phyloP scores from a whole-genome alignment of 1,139 yeast genomes.

The Pneumocystis canis region DNA sequence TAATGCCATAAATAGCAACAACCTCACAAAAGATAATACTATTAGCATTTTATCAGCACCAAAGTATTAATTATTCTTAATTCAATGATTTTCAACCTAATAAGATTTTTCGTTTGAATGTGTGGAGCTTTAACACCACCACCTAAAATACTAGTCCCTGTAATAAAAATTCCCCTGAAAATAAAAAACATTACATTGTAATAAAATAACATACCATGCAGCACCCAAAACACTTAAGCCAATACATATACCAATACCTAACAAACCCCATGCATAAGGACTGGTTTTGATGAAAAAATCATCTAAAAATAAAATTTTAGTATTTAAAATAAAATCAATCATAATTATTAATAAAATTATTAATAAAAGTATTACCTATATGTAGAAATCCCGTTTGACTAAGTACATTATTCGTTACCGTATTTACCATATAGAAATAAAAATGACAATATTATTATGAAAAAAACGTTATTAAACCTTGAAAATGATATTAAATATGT shows the following conservation, averaged over 20 bases:
- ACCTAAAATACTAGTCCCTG: conserved; percentile 88
- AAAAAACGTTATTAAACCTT: no score
- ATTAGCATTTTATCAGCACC: background rate
- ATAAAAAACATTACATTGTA: background rate
- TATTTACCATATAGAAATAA: no score
- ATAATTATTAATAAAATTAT: no score
- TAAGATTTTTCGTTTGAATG: conserved; percentile 91
- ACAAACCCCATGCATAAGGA: conserved; percentile 92
- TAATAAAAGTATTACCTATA: no score
- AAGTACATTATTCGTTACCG: no score
- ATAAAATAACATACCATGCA: conserved; percentile 57
- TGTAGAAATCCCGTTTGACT: no score
- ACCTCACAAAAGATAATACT: conserved; percentile 96
- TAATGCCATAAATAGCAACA: conserved; percentile 94
- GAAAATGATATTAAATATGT: no score
- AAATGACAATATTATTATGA: no score
- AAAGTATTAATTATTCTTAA: background rate
- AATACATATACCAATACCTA: conserved; percentile 86
- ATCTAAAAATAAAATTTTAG: no score
- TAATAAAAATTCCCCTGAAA: conserved; percentile 71
- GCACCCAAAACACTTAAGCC: conserved; percentile 95
- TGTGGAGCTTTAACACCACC: conserved; percentile 97
- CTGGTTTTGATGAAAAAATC: conserved; percentile 71
- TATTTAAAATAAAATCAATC: no score
- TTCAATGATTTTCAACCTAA: conserved; percentile 20